Evolutionary conservation across 768 basidiomycete genomes (phyloP), one percentile per base, ranked within the genome.

Genomic region (Panaeolus cyanescens): DNA sequence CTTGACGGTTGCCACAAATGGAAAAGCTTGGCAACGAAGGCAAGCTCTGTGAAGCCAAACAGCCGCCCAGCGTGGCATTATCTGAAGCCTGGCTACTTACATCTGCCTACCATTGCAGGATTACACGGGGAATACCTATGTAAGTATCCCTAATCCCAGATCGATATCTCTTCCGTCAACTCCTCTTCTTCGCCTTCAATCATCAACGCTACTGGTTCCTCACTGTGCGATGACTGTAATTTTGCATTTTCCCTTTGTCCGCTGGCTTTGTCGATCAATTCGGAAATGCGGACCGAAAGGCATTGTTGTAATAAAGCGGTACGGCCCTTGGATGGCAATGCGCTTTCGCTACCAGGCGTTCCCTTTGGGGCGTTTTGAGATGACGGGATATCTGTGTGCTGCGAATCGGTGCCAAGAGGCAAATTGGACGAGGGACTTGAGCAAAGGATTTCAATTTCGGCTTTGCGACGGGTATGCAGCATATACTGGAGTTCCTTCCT

Each of bases 401-500:
- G 22, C 15, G 45, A 20, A 28, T 50, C 12, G 4, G 10, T 13
- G 12, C 39, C n/a, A 4, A 4, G n/a, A 5, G n/a, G 39, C 13
- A 13, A 7, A 34, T 34, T 34, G 33, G 6, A 7, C 13, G 10
- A 12, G 22, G 4, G 12, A 5, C n/a, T 42, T 6, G 56, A 58
- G 31, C 37, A 58, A 20, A 93, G 69, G 39, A 92, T 80, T 70
- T 99, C 93, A 53, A 96, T 96, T 74, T 99, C 96, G 3, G 96
- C 96, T 74, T 98, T 98, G 45, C 88, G 85, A n/a, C 92, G 85
- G 4, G 76, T 79, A 69, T 91, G 87, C 33, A 98, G 73, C 84
- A 97, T 93, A 64, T 86, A 80, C 71, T 81, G 80, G 2, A 98
- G 84, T 68, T 96, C 94, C 64, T 85, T 88, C 75, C 95, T 96